phyloP scores from a whole-genome alignment of 2,329 filamentous ascomycete species.

The Eutypella sp. region DNA sequence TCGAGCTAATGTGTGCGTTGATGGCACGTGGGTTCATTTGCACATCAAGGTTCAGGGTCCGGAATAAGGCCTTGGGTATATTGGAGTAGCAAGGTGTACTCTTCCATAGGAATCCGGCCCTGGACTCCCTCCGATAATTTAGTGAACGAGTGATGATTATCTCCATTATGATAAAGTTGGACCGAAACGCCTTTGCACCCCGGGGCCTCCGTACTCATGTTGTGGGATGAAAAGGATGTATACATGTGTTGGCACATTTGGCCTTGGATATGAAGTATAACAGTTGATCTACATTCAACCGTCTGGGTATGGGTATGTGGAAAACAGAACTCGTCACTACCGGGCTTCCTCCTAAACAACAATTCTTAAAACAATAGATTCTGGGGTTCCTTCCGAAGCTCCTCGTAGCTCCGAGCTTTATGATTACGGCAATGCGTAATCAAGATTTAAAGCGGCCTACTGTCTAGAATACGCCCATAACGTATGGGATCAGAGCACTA shows the following conservation, averaged over 20 bases:
- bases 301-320: slow-evolving; percentile 19
- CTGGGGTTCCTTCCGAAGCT: not conserved
- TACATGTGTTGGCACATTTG: slow-evolving; percentile 14
- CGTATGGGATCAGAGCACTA: slow-evolving; percentile 44
- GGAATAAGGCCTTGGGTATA: not conserved
- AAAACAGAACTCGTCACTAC: slow-evolving; percentile 13
- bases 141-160: not conserved
- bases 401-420: not conserved
- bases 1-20: not conserved
- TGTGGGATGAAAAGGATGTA: slow-evolving; percentile 11
- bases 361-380: not conserved
- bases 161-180: slow-evolving; percentile 16
- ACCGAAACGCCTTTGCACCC: slow-evolving; percentile 6
- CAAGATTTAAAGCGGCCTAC: not conserved
- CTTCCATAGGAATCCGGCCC: not conserved
- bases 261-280: slow-evolving; percentile 12
- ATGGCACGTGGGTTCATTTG: not conserved
- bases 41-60: not conserved
- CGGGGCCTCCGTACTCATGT: slow-evolving; percentile 1
- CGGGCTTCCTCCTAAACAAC: slow-evolving; percentile 5
- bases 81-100: not conserved
- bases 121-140: not conserved
- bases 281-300: slow-evolving; percentile 8
- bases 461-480: slow-evolving; percentile 45
- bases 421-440: not conserved